Base-by-base conservation (phyloP, 306 rosid genomes). In the Cicer judaicum region DNA sequence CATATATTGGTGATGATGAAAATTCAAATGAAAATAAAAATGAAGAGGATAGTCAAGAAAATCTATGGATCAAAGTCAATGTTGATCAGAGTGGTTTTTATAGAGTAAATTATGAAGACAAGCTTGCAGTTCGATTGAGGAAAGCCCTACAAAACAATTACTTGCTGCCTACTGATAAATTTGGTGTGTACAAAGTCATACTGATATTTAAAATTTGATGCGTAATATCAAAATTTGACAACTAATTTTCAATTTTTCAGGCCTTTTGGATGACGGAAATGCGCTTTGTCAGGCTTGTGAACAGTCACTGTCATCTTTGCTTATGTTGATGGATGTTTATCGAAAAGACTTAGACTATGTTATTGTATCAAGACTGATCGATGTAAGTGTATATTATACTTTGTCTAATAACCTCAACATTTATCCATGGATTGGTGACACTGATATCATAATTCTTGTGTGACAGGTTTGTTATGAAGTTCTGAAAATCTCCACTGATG, bases 221-320 rank as follows among this genome's bases (percentile, higher is more conserved):
- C 36, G 4, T 29, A 29, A 29, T 29, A 29, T 29, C 36, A 29
- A 29, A 29, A 29, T 29, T 4, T 4, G 36, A 29, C 36, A 69
- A 18, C 14, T 53, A 64, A 24, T 53, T 47, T 38, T 7, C 1
- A 7, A 36, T 70, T 80, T 72, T 76, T 49, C 86, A 89, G 90
- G 95, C 48, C 47, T 89, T 75, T 78, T 89, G 77, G 95, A 89
- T 54, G 92, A 87, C 61, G 75, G 87, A 39, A 67, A 80, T 21
- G 95, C 95, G 46, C 86, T 87, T 73, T 85, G 90, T 69, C 80
- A 72, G 84, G 84, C 89, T 50, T 63, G 91, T 69, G 70, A 89
- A 75, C 77, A 78, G 41, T 56, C 89, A 75, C 63, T 89, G 8
- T 79, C 85, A 36, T 79, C 83, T 53, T 76, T 89, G 78, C 84